A percentile compares a stretch with the other conserved stretches of the same genome.
phyloP scores from a whole-genome alignment of 2,329 filamentous ascomycete genomes.

The Colletotrichum caudatum region DNA sequence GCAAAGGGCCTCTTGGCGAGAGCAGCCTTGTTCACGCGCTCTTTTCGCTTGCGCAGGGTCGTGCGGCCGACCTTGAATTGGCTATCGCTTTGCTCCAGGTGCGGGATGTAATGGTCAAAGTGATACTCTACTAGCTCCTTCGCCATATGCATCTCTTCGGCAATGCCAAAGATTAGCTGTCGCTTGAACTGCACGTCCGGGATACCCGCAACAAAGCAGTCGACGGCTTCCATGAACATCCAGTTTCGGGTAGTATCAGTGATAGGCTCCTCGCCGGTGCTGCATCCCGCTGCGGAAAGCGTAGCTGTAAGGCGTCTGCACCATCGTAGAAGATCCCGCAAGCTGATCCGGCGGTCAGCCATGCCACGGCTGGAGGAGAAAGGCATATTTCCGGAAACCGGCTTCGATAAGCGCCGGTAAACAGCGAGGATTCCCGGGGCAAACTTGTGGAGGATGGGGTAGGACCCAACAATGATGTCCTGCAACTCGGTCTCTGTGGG shows the following conservation, averaged over 20 bases:
- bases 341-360: constrained; percentile 67
- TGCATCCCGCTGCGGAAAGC: constrained; percentile 69
- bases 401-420: constrained; percentile 64
- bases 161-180: constrained; percentile 76
- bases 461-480: constrained; percentile 77
- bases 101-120: constrained; percentile 77
- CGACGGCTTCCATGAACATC: constrained; percentile 93
- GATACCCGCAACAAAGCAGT: constrained; percentile 89
- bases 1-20: constrained; percentile 80
- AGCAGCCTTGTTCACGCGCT: constrained; percentile 59
- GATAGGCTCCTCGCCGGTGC: constrained; percentile 76
- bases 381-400: constrained; percentile 48
- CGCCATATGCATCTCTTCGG: constrained; percentile 88
- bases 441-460: constrained; percentile 76
- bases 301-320: constrained; percentile 80
- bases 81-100: constrained; percentile 71
- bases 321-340: constrained; percentile 91
- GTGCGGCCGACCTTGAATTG: constrained; percentile 75
- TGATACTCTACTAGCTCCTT: constrained; percentile 85
- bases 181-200: constrained; percentile 72
- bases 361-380: constrained; percentile 60
- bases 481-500: constrained; percentile 78
- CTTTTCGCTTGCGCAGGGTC: constrained; percentile 68
- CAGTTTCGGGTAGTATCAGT: constrained; percentile 79
- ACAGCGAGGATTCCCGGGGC: constrained; percentile 70